Conservation (phyloP, 768 basidiomycete genomes). For the Cyathus striatus region DNA sequence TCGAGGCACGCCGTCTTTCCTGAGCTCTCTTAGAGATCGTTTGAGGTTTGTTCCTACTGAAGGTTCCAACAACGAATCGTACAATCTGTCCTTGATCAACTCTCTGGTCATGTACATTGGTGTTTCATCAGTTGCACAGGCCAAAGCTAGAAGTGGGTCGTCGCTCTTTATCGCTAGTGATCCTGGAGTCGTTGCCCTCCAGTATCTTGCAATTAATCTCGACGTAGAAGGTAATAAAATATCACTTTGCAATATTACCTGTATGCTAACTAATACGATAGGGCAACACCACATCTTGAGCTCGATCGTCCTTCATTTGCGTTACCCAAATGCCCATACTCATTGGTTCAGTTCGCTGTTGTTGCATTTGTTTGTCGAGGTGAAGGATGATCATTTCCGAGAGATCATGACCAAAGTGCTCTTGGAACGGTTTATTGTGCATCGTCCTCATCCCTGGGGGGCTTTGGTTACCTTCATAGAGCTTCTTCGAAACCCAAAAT, state of each 20-base stretch:
- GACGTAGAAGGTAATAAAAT: conserved; percentile 79
- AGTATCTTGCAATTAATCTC: conserved; percentile 76
- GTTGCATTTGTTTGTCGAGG: conserved; percentile 80
- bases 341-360: conserved; percentile 95
- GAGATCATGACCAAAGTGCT: conserved; percentile 87
- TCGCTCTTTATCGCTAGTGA: conserved; percentile 78
- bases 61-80: conserved; percentile 50
- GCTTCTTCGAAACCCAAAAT: conserved; percentile 83
- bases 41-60: conserved; percentile 47
- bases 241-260: neutral
- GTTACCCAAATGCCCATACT: conserved; percentile 98
- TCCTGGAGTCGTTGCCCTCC: conserved; percentile 80
- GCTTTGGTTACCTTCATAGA: conserved; percentile 92
- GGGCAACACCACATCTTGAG: conserved; percentile 94
- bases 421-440: conserved; percentile 89
- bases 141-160: conserved; percentile 79
- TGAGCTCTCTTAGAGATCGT: conserved; percentile 74
- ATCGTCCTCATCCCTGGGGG: conserved; percentile 96
- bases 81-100: conserved; percentile 89
- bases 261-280: conserved; percentile 20
- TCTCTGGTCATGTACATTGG: conserved; percentile 95
- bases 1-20: conserved; percentile 67
- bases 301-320: conserved; percentile 90
- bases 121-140: conserved; percentile 87
- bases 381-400: conserved; percentile 70